Conservation (phyloP, 2,329 filamentous ascomycete species). For the Botrytis porri region DNA sequence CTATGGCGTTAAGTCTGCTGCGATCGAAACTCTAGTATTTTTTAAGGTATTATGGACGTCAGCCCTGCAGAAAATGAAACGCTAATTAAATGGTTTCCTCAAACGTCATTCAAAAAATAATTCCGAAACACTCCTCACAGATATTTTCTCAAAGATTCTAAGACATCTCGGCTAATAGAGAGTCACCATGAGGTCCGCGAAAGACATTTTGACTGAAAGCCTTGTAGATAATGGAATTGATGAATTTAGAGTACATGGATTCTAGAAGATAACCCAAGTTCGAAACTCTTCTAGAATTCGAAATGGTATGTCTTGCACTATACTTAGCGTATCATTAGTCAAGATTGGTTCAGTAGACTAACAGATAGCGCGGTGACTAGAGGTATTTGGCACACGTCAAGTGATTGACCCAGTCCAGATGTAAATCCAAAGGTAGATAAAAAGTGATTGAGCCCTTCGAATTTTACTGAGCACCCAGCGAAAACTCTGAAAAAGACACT, state of each 20-base stretch:
- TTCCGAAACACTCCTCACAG: background rate
- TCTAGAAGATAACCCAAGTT: background rate
- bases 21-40: background rate
- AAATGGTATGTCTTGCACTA: background rate
- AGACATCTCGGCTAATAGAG: background rate
- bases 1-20: background rate
- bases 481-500: background rate
- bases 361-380: background rate
- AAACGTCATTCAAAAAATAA: background rate
- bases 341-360: background rate
- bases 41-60: fast-evolving
- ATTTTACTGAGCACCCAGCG: background rate
- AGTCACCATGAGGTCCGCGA: background rate
- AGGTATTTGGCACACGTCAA: background rate
- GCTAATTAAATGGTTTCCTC: background rate
- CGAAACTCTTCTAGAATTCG: background rate
- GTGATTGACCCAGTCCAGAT: background rate
- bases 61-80: background rate
- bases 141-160: background rate
- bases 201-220: background rate
- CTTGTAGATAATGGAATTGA: background rate
- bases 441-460: background rate
- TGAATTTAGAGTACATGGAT: background rate
- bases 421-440: background rate
- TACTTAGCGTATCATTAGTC: background rate